phyloP scores from a whole-genome alignment of 768 basidiomycete genomes.

The Trametes maxima region DNA sequence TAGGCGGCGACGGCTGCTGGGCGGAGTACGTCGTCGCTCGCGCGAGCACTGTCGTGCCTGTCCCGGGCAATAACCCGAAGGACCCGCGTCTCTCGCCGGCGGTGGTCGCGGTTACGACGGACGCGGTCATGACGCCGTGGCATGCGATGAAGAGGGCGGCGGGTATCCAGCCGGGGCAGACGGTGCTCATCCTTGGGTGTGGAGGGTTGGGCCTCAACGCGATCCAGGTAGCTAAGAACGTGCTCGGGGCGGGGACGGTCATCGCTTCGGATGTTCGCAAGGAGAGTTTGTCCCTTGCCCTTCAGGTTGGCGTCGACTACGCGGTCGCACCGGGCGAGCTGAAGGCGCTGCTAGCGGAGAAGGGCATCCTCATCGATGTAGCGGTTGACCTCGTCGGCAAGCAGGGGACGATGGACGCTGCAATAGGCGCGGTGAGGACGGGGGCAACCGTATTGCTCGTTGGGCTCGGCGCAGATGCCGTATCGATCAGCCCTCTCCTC shows the following conservation, averaged over 20 bases:
- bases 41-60: constrained; percentile 18
- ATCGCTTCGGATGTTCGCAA: constrained; percentile 25
- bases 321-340: constrained; percentile 19
- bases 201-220: constrained; percentile 36
- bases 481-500: constrained; percentile 8
- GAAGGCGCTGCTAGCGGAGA: constrained; percentile 10
- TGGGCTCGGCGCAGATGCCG: constrained; percentile 11
- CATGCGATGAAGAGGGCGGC: constrained; percentile 23
- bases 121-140: constrained; percentile 30
- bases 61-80: constrained; percentile 17
- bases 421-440: constrained; percentile 4
- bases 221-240: constrained; percentile 28
- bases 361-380: constrained; percentile 21
- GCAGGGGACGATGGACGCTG: constrained; percentile 19
- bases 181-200: constrained; percentile 42
- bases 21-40: constrained; percentile 21
- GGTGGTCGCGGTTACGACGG: constrained; percentile 26
- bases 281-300: constrained; percentile 14
- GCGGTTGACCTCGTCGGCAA: constrained; percentile 27
- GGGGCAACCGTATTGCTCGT: constrained; percentile 23
- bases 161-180: constrained; percentile 19
- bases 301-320: constrained; percentile 24
- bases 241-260: constrained; percentile 20
- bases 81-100: constrained; percentile 13
- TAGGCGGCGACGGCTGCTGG: constrained; percentile 27